Conservation (phyloP, 2,329 filamentous ascomycete genomes). For the Aspergillus melleus region DNA sequence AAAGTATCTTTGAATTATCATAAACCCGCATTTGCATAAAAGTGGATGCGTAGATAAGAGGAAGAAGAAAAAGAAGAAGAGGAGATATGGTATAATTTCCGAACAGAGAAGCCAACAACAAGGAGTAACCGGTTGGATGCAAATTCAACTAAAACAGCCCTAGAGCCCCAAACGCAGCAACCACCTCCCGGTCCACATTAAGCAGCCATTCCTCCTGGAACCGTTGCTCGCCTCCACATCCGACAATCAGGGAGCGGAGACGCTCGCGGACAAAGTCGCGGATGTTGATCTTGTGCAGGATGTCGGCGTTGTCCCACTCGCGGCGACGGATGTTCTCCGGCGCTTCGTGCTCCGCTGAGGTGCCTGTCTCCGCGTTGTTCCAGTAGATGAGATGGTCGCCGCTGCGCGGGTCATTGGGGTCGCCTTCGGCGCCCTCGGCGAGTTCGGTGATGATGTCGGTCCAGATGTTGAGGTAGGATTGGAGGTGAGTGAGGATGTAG, state of each 20-base stretch:
- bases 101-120: neutral
- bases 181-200: conserved; percentile 46
- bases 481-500: conserved; percentile 45
- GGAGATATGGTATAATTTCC: neutral
- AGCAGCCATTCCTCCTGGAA: conserved; percentile 46
- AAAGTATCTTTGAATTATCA: no score
- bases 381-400: conserved; percentile 46
- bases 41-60: neutral
- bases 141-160: conserved; percentile 29
- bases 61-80: no score
- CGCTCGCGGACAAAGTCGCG: conserved; percentile 46
- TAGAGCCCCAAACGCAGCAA: conserved; percentile 40
- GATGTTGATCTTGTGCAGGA: conserved; percentile 46
- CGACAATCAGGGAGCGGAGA: conserved; percentile 39
- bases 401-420: conserved; percentile 30
- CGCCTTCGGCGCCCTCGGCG: conserved; percentile 40
- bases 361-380: conserved; percentile 36
- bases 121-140: neutral
- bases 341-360: conserved; percentile 35
- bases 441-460: conserved; percentile 48
- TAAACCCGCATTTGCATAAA: neutral
- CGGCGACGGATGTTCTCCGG: conserved; percentile 44
- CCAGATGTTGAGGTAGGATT: conserved; percentile 49
- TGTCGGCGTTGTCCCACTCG: conserved; percentile 42
- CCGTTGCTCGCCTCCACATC: conserved; percentile 42